These are phyloP conservation scores for Thermomucor indicae-seudaticae DNA, from an alignment of 371 early-diverging fungal genomes.

Conservation along the genomic window DNA sequence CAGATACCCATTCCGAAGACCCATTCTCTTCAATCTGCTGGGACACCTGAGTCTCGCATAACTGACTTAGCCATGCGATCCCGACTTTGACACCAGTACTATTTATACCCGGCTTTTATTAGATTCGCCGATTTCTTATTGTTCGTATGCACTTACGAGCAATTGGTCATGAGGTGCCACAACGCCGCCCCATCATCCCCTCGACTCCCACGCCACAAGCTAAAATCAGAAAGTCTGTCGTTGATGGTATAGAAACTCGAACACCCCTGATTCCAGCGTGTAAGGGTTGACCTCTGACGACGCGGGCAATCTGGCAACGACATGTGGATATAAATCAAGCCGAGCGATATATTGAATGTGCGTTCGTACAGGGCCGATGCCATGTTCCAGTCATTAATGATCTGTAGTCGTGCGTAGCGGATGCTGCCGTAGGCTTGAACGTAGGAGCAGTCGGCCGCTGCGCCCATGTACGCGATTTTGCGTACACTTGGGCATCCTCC, in stretches of 20 bases:
- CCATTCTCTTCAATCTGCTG: slow-evolving; percentile 46
- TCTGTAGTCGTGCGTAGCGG: slow-evolving; percentile 60
- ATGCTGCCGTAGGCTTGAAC: slow-evolving; percentile 51
- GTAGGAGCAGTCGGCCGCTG: slow-evolving; percentile 80
- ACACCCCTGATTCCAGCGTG: slow-evolving; percentile 81
- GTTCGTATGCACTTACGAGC: slow-evolving; percentile 63
- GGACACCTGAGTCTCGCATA: slow-evolving; percentile 65
- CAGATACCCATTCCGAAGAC: slow-evolving; percentile 61
- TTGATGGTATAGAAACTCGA: slow-evolving; percentile 67
- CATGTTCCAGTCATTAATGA: slow-evolving; percentile 72
- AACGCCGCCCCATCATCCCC: slow-evolving; percentile 74
- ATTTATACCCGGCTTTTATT: too few relatives aligned
- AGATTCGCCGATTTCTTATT: too few relatives aligned
- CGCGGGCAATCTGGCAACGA: slow-evolving; percentile 58
- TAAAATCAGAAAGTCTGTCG: slow-evolving; percentile 84
- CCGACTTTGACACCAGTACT: slow-evolving; percentile 86
- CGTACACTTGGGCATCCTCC: slow-evolving; percentile 8
- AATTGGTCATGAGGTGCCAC: slow-evolving; percentile 94
- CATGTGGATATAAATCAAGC: slow-evolving; percentile 78
- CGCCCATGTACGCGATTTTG: slow-evolving; percentile 32
- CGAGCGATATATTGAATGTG: slow-evolving; percentile 88
- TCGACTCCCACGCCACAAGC: slow-evolving; percentile 78
- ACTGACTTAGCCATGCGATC: slow-evolving; percentile 86
- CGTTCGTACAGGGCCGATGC: slow-evolving; percentile 84
- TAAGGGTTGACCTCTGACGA: slow-evolving; percentile 13